A percentile compares a stretch with the other conserved stretches of the same genome.
These are phyloP conservation scores for Ceratobasidium sp. DNA, from an alignment of 1,284 basidiomycete species.

Conservation along the genomic window DNA sequence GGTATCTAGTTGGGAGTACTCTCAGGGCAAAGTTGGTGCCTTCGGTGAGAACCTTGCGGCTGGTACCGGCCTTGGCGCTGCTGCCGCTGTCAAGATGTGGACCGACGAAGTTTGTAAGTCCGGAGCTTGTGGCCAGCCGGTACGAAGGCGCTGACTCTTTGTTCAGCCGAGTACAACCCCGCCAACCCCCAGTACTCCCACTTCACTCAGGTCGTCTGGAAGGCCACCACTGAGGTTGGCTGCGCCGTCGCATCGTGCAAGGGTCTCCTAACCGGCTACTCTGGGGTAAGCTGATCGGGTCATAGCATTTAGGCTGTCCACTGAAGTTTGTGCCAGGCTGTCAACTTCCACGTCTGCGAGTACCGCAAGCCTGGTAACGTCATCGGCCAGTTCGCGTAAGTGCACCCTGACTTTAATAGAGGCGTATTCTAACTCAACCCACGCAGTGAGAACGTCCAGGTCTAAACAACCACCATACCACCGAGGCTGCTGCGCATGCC, in stretches of 20 bases:
- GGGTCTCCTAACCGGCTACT: conserved; percentile 6
- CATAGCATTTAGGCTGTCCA: neutral
- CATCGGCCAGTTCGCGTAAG: conserved; percentile 63
- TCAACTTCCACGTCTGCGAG: conserved; percentile 70
- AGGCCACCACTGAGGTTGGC: conserved; percentile 60
- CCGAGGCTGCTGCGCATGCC: conserved; percentile 26
- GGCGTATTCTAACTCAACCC: neutral
- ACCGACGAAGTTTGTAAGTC: conserved; percentile 57
- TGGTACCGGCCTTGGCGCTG: conserved; percentile 59
- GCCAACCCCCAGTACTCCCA: conserved; percentile 48
- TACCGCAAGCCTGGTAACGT: conserved; percentile 69
- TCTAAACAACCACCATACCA: neutral
- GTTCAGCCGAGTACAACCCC: conserved; percentile 47
- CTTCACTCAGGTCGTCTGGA: conserved; percentile 67
- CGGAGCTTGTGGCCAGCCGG: neutral
- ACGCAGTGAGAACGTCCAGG: conserved; percentile 26
- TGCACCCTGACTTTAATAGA: neutral
- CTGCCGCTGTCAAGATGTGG: conserved; percentile 57
- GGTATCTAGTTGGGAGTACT: conserved; percentile 51
- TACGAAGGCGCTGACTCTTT: neutral
- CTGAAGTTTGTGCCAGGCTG: conserved; percentile 43
- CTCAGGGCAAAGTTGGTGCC: conserved; percentile 48
- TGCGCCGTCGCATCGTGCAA: conserved; percentile 57
- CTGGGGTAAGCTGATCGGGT: neutral
- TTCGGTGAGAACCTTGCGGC: conserved; percentile 65